These are phyloP conservation scores for Acacia melanoxylon DNA, from an alignment of 306 rosid genomes.

Conservation along the genomic window DNA sequence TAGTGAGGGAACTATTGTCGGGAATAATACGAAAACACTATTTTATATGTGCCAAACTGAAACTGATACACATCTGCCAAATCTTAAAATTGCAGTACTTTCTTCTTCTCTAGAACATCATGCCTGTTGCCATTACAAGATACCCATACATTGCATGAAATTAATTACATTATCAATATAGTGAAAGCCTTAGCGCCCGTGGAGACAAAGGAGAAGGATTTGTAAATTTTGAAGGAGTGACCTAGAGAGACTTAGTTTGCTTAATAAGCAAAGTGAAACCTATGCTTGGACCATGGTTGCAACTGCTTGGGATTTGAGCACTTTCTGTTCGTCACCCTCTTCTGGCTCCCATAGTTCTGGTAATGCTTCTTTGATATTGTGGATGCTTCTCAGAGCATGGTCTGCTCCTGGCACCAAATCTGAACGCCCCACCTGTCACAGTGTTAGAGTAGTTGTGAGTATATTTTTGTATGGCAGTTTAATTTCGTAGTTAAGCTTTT, in stretches of 20 bases:
- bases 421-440: conserved; percentile 73
- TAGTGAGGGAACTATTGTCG: neutral
- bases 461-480: neutral
- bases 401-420: conserved; percentile 76
- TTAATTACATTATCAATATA: conserved; percentile 18
- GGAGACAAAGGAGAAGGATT: conserved; percentile 25
- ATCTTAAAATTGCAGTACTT: neutral
- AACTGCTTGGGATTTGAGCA: conserved; percentile 34
- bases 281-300: conserved; percentile 45
- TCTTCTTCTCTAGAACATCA: neutral
- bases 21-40: neutral
- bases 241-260: conserved; percentile 29
- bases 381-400: conserved; percentile 75
- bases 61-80: neutral
- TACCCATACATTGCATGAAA: conserved; percentile 25
- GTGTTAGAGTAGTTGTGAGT: conserved; percentile 16
- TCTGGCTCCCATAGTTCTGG: conserved; percentile 75
- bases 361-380: conserved; percentile 80
- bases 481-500: conserved; percentile 3
- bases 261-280: conserved; percentile 29
- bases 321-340: conserved; percentile 30
- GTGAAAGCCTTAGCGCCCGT: conserved; percentile 24
- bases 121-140: conserved; percentile 21
- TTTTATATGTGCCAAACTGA: conserved; percentile 15
- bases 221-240: neutral